Conservation (phyloP, 148 eudicot species). For the Amaranthus cruentus region DNA sequence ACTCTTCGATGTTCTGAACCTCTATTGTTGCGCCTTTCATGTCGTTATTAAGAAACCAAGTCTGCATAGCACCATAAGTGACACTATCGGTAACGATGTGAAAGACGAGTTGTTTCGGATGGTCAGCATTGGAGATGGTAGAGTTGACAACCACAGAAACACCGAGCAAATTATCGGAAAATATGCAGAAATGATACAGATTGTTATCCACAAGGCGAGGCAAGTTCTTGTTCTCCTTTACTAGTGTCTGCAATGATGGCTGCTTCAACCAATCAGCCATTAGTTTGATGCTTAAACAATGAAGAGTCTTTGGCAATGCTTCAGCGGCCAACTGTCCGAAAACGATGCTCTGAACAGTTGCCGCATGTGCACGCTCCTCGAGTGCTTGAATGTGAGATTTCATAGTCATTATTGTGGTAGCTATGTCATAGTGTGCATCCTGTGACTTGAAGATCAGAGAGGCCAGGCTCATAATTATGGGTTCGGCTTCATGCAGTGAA, state of each 20-base stretch:
- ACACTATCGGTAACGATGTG: slow-evolving; percentile 68
- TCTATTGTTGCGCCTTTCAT: slow-evolving; percentile 63
- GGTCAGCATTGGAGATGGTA: slow-evolving; percentile 60
- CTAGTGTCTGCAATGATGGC: slow-evolving; percentile 33
- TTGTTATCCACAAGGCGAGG: slow-evolving; percentile 69
- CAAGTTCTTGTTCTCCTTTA: slow-evolving; percentile 49
- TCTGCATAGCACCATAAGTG: slow-evolving; percentile 61
- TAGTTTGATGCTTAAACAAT: slow-evolving; percentile 53
- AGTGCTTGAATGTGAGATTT: slow-evolving; percentile 79
- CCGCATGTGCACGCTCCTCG: slow-evolving; percentile 68
- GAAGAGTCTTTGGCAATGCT: slow-evolving; percentile 60
- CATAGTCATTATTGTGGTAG: slow-evolving; percentile 79
- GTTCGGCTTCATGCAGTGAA: slow-evolving; percentile 54
- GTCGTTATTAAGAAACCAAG: slow-evolving; percentile 63
- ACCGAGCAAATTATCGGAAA: slow-evolving; percentile 65
- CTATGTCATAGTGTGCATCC: slow-evolving; percentile 76
- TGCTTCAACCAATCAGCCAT: slow-evolving; percentile 53
- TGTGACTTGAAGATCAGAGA: slow-evolving; percentile 60
- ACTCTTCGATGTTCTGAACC: slow-evolving; percentile 57
- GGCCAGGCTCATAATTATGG: slow-evolving; percentile 49
- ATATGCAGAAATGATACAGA: slow-evolving; percentile 74
- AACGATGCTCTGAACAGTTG: slow-evolving; percentile 56
- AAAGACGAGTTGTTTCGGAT: slow-evolving; percentile 74
- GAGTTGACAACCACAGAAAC: slow-evolving; percentile 73
- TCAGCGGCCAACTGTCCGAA: slow-evolving; percentile 68